Evolutionary conservation across 176 grass and related monocot species (phyloP).

Genomic region (Lolium multiflorum): DNA sequence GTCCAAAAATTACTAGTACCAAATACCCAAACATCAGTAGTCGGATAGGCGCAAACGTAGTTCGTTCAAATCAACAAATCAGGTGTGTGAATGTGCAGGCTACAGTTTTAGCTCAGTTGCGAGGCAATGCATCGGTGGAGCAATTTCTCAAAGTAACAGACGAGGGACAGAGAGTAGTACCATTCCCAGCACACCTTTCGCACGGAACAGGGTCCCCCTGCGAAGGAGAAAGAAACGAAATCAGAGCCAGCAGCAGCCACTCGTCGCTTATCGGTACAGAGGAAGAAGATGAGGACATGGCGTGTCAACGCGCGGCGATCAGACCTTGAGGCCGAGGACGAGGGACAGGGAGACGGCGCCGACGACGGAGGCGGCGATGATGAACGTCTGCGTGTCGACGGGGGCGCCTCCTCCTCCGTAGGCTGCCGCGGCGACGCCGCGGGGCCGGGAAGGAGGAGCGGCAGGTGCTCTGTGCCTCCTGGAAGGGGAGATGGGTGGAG

Average conservation of each 20-base stretch:
- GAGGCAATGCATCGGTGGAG: background rate
- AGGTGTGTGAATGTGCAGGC: background rate
- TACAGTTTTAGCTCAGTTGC: background rate
- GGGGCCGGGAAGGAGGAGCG: conserved; percentile 29
- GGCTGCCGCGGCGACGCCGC: conserved; percentile 21
- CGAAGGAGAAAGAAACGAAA: conserved; percentile 22
- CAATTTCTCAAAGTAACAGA: background rate
- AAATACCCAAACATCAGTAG: background rate
- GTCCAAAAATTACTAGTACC: background rate
- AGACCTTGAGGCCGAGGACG: conserved; percentile 82
- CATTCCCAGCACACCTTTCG: conserved; percentile 81
- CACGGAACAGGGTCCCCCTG: conserved; percentile 83
- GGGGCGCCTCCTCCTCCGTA: conserved; percentile 51
- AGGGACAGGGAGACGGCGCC: conserved; percentile 73
- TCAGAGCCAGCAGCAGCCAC: conserved; percentile 26
- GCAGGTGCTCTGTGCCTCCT: background rate
- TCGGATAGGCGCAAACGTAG: background rate
- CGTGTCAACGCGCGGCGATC: background rate
- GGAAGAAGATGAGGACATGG: background rate
- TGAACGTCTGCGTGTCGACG: conserved; percentile 80
- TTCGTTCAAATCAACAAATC: background rate
- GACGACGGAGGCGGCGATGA: conserved; percentile 65
- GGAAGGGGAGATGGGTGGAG: background rate
- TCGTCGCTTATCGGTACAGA: background rate
- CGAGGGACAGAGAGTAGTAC: background rate